Base-by-base conservation (phyloP, 306 rosid genomes). In the Cyclanthera cordifolia region DNA sequence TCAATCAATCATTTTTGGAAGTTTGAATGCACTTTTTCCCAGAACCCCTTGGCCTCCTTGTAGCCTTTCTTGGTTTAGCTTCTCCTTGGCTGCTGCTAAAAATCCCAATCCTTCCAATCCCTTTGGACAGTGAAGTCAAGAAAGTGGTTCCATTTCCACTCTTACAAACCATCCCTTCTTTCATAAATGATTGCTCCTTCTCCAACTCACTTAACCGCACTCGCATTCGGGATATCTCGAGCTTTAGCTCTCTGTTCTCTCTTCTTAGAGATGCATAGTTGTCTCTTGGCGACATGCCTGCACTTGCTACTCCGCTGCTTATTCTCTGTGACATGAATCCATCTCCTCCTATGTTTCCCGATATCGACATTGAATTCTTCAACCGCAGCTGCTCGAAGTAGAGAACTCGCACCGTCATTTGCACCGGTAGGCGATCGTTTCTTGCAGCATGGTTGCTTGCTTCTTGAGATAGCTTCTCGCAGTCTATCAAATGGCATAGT, bases 401-500 rank as follows among this genome's bases (percentile, higher is more conserved):
- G 56, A 91, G 84, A 19, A 91, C 95, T 65, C 76, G 87, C 70
- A 88, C 97, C 24, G 84, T 81, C 95, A 82, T 85, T 64, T 87
- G 87, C 61, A 88, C 76, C 1, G 97, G 95, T 37, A 88, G 87
- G 19, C 96, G 70, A 13, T 91, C 95, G 52, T 88, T 91, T 72
- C 81, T 91, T 1, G 96, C 96, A 4, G 96, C 97, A 32, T 91
- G 97, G 75, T 84, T 88, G 78, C 91, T 80, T 56, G 96, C 97
- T 73, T 91, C 97, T 82, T 88, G 87, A 63, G 97, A 91, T 55
- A 91, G 90, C 79, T 91, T 91, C 75, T 83, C 86, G 49, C 95
- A 81, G 75, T 91, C 96, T 73, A 91, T 81, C 61, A 82, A 72
- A 78, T 85, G 89, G 86, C 95, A 88, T 0, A 91, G 82, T 79